A percentile compares a stretch with the other conserved stretches of the same genome.
Conservation (phyloP, 257 asterid genomes). For the Fraxinus pennsylvanica region DNA sequence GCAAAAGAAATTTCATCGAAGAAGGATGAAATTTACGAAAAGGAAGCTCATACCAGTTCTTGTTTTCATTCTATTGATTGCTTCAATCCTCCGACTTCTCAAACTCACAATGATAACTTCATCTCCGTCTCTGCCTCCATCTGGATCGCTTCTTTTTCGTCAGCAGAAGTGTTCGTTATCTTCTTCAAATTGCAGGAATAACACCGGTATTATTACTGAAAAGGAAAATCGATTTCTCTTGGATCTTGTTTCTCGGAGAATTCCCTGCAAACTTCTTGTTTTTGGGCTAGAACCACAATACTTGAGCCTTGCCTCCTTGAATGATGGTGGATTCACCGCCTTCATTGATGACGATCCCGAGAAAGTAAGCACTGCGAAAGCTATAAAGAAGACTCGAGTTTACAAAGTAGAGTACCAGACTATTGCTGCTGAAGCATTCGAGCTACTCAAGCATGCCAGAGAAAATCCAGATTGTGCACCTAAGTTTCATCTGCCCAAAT, state of each 20-base stretch:
- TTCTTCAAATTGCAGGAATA: not conserved
- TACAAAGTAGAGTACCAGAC: conserved; percentile 59
- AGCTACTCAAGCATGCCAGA: conserved; percentile 62
- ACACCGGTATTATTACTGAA: conserved; percentile 32
- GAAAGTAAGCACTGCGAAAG: conserved; percentile 25
- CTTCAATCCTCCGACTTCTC: conserved; percentile 62
- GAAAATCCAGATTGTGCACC: conserved; percentile 41
- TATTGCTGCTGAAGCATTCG: conserved; percentile 64
- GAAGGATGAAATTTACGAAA: conserved; percentile 53
- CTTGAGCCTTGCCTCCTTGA: conserved; percentile 44
- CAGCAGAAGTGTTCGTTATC: not conserved
- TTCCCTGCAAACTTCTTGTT: conserved; percentile 72
- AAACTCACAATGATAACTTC: conserved; percentile 49
- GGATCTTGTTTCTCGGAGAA: conserved; percentile 46
- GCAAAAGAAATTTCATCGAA: not conserved
- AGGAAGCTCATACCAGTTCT: conserved; percentile 56
- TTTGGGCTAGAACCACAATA: conserved; percentile 60
- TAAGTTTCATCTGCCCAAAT: conserved; percentile 8
- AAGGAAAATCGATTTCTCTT: conserved; percentile 58
- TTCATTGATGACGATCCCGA: conserved; percentile 55
- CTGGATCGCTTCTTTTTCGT: conserved; percentile 25
- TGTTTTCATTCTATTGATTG: conserved; percentile 48
- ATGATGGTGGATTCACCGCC: conserved; percentile 58
- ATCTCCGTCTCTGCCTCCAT: conserved; percentile 32
- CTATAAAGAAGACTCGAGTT: conserved; percentile 34